A percentile compares a stretch with the other conserved stretches of the same genome.
Conservation (phyloP, 257 asterid genomes). For the Coffea canephora region DNA sequence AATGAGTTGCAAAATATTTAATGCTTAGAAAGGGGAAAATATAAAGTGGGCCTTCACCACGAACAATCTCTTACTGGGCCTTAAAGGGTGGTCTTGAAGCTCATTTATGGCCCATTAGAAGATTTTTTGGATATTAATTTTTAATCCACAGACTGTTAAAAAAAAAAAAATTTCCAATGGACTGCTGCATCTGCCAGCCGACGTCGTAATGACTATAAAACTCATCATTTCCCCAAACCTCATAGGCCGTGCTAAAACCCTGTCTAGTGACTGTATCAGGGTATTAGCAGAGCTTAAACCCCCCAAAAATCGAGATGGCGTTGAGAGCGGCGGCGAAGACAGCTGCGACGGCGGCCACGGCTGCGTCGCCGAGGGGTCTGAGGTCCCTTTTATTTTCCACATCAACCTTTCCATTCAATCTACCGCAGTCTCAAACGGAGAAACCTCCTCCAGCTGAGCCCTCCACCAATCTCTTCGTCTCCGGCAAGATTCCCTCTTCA, state of each 20-base stretch:
- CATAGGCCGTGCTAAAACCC: conserved; percentile 20
- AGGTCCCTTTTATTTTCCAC: conserved; percentile 41
- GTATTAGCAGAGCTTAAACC: background rate
- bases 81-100: background rate
- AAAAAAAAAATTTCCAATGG: too few species aligned
- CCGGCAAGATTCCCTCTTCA: conserved; percentile 36
- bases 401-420: conserved; percentile 42
- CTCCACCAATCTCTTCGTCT: conserved; percentile 75
- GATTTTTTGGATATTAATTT: too few species aligned
- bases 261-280: background rate
- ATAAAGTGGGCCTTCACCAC: background rate
- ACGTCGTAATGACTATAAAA: background rate
- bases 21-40: too few species aligned
- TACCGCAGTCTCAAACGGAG: conserved; percentile 44
- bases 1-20: too few species aligned
- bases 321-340: conserved; percentile 46
- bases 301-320: conserved; percentile 36
- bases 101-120: background rate
- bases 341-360: conserved; percentile 17
- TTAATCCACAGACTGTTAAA: too few species aligned
- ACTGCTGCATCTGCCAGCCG: background rate
- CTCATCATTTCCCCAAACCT: background rate
- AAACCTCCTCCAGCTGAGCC: conserved; percentile 69
- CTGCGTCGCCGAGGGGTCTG: conserved; percentile 32
- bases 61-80: background rate